phyloP scores from a whole-genome alignment of 2,329 filamentous ascomycete genomes.

The Aspergillus pseudotamarii region DNA sequence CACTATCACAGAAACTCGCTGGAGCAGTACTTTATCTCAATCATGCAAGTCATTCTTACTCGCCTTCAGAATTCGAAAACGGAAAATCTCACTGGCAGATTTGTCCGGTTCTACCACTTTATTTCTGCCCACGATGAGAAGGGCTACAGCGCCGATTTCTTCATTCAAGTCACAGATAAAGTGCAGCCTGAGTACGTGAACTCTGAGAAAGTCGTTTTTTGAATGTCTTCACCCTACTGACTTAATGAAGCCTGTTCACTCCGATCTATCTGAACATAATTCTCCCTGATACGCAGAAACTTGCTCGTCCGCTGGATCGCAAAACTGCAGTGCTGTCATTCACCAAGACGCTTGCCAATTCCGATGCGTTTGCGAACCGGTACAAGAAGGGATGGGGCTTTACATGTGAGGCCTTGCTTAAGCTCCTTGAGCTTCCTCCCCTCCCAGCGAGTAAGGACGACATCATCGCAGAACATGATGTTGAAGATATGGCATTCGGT shows the following conservation, averaged over 20 bases:
- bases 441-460: constrained; percentile 72
- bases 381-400: constrained; percentile 90
- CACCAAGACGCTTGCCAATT: constrained; percentile 88
- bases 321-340: constrained; percentile 93
- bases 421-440: constrained; percentile 86
- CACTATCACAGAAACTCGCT: constrained; percentile 57
- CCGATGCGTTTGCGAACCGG: constrained; percentile 75
- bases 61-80: constrained; percentile 72
- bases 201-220: neutral
- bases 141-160: constrained; percentile 90
- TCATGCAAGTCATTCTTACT: constrained; percentile 80
- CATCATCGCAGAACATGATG: constrained; percentile 80
- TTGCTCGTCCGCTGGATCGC: constrained; percentile 83
- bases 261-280: constrained; percentile 86
- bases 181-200: constrained; percentile 67
- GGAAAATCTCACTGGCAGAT: constrained; percentile 82
- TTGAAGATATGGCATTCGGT: constrained; percentile 93
- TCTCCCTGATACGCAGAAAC: constrained; percentile 83
- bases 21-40: constrained; percentile 75
- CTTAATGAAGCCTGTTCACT: constrained; percentile 66
- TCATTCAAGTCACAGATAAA: constrained; percentile 80
- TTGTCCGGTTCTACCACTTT: constrained; percentile 93
- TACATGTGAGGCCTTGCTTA: constrained; percentile 86
- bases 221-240: constrained; percentile 2
- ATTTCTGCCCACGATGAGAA: constrained; percentile 77